Percentiles rank a stretch among this genome's conserved stretches.
phyloP scores from a whole-genome alignment of 768 basidiomycete species.

The Gyrodon lividus region DNA sequence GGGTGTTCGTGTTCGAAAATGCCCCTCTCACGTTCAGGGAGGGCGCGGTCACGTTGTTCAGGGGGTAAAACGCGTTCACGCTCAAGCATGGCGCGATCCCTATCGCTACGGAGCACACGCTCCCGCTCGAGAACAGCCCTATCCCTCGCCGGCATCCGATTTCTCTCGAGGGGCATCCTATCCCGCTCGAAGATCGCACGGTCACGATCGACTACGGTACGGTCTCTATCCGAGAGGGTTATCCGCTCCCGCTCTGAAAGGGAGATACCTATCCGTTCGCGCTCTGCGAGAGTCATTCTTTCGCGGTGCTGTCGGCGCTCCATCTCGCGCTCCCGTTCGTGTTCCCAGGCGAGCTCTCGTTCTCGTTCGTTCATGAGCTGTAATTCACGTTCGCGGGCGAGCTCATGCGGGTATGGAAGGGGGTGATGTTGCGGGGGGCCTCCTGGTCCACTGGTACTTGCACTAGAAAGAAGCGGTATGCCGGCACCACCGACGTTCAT shows the following conservation, averaged over 20 bases:
- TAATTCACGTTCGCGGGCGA: conserved; percentile 24
- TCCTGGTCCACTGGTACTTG: conserved; percentile 17
- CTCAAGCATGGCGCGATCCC: conserved; percentile 25
- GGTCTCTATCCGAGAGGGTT: conserved; percentile 19
- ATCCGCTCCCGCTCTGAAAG: conserved; percentile 3
- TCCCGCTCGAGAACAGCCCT: conserved; percentile 23
- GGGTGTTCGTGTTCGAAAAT: conserved; percentile 1
- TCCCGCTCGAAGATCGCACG: conserved; percentile 20
- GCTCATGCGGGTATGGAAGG: conserved; percentile 22
- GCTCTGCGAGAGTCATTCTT: conserved; percentile 14
- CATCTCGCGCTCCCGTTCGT: conserved; percentile 25
- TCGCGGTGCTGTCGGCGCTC: neutral
- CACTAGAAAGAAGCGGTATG: conserved; percentile 5
- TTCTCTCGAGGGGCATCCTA: conserved; percentile 16
- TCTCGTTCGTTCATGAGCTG: conserved; percentile 21
- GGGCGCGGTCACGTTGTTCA: conserved; percentile 22
- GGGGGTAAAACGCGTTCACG: conserved; percentile 20
- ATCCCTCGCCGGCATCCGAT: conserved; percentile 23
- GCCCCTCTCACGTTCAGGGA: conserved; percentile 14
- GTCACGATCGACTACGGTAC: conserved; percentile 12
- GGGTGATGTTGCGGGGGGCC: conserved; percentile 19
- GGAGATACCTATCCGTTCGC: conserved; percentile 15
- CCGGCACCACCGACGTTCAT: conserved; percentile 8
- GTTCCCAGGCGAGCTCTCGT: conserved; percentile 28
- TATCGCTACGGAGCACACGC: conserved; percentile 21